phyloP scores from a whole-genome alignment of 768 basidiomycete genomes.

The Tylopilus balloui region DNA sequence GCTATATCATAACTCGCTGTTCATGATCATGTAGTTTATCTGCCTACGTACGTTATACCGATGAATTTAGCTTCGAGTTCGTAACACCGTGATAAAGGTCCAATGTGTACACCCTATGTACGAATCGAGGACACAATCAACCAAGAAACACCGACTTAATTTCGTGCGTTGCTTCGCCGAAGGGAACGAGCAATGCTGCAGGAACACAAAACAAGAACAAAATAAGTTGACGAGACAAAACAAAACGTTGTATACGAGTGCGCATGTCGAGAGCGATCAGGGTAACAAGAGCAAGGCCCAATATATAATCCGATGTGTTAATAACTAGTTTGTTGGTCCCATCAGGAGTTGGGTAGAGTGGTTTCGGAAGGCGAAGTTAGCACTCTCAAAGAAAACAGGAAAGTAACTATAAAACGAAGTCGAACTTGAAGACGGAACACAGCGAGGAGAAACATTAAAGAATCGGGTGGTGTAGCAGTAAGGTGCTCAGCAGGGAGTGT shows the following conservation, averaged over 20 bases:
- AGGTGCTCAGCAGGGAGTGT: constrained; percentile 17
- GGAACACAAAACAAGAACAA: constrained; percentile 32
- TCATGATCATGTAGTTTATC: not conserved
- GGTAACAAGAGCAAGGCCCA: constrained; percentile 34
- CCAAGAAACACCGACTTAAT: constrained; percentile 11
- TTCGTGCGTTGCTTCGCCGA: constrained; percentile 6
- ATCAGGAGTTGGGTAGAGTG: constrained; percentile 14
- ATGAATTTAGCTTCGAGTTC: not conserved
- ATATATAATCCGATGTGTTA: constrained; percentile 31
- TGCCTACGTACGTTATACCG: constrained; percentile 10
- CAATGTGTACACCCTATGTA: constrained; percentile 1
- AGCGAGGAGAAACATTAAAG: constrained; percentile 10
- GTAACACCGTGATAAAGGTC: not conserved
- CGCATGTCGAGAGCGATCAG: constrained; percentile 36
- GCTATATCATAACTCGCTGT: no score
- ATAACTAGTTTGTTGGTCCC: constrained; percentile 27
- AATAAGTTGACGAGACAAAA: constrained; percentile 27
- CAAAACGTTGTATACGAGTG: constrained; percentile 34
- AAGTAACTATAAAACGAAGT: constrained; percentile 24
- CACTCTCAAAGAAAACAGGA: constrained; percentile 12
- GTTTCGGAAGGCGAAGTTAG: constrained; percentile 15
- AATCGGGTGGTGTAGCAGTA: constrained; percentile 2
- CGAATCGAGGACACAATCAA: constrained; percentile 10
- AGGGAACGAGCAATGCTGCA: constrained; percentile 4
- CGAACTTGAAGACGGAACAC: constrained; percentile 7